Conservation (phyloP, 2,329 filamentous ascomycete species). For the Beauveria asiatica region DNA sequence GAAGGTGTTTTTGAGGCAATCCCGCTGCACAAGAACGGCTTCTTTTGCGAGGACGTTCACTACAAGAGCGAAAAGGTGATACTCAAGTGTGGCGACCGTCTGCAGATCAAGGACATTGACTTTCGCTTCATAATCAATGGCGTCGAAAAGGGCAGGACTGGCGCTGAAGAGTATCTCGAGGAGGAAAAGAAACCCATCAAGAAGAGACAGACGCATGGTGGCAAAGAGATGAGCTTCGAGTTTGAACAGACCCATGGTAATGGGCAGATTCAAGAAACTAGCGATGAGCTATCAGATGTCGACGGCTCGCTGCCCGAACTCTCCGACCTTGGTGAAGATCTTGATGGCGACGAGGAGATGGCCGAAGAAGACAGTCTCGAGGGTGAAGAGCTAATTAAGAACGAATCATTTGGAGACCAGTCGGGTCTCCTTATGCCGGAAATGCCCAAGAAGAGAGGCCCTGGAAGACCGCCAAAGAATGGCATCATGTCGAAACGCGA, state of each 20-base stretch:
- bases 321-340: slow-evolving; percentile 29
- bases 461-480: slow-evolving; percentile 74
- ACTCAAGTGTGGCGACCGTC: slow-evolving; percentile 54
- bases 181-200: slow-evolving; percentile 31
- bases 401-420: slow-evolving; percentile 22
- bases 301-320: slow-evolving; percentile 33
- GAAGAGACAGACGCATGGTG: slow-evolving; percentile 44
- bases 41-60: slow-evolving; percentile 56
- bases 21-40: slow-evolving; percentile 55
- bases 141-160: slow-evolving; percentile 47
- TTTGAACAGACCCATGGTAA: slow-evolving; percentile 56
- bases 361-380: slow-evolving; percentile 21
- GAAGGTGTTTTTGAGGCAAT: slow-evolving; percentile 57
- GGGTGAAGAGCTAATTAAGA: slow-evolving; percentile 20
- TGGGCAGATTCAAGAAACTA: slow-evolving; percentile 48
- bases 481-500: slow-evolving; percentile 77
- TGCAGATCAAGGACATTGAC: slow-evolving; percentile 64
- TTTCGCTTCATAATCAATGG: slow-evolving; percentile 63
- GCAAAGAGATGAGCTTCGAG: slow-evolving; percentile 65
- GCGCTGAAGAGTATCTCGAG: slow-evolving; percentile 39
- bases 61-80: slow-evolving; percentile 47
- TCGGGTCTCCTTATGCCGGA: slow-evolving; percentile 29
- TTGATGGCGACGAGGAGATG: slow-evolving; percentile 24
- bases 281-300: slow-evolving; percentile 41
- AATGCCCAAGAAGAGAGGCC: slow-evolving; percentile 61